Evolutionary conservation across 2,329 filamentous ascomycete species (phyloP).

Genomic region (Thelonectria rubi): DNA sequence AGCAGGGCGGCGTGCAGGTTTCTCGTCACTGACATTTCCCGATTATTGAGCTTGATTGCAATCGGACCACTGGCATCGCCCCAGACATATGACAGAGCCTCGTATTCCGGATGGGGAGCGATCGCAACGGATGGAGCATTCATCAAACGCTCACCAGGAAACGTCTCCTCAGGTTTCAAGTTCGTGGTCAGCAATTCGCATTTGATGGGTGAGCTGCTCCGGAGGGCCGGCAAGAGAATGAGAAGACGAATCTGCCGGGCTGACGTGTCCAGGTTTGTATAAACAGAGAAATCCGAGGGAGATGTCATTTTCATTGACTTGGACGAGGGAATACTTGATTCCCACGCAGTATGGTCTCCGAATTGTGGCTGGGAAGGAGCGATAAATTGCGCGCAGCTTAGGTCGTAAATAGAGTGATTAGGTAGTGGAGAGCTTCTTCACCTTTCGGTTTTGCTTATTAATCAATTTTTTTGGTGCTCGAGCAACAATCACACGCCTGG

Average conservation of each 20-base stretch:
- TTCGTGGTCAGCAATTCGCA: neutral
- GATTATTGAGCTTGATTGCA: neutral
- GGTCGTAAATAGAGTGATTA: too few relatives aligned
- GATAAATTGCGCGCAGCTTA: too few relatives aligned
- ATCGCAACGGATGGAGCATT: neutral
- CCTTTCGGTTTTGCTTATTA: too few relatives aligned
- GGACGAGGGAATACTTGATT: neutral
- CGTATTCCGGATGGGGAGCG: neutral
- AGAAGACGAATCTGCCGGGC: neutral
- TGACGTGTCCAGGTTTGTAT: neutral
- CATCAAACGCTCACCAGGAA: neutral
- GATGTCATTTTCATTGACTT: neutral
- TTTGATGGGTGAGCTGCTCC: neutral
- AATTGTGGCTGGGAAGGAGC: too few relatives aligned
- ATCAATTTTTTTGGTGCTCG: too few relatives aligned
- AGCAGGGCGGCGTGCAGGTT: slow-evolving; percentile 8
- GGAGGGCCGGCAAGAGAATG: neutral
- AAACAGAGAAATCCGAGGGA: neutral
- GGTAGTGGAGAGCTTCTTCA: too few relatives aligned
- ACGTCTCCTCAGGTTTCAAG: neutral
- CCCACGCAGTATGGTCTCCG: too few relatives aligned
- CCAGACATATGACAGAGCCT: slow-evolving; percentile 22
- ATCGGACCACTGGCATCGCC: slow-evolving; percentile 4
- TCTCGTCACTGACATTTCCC: slow-evolving; percentile 8
- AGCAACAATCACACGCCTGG: too few relatives aligned